phyloP scores from a whole-genome alignment of 106 monocot species.

The Allium cepa region DNA sequence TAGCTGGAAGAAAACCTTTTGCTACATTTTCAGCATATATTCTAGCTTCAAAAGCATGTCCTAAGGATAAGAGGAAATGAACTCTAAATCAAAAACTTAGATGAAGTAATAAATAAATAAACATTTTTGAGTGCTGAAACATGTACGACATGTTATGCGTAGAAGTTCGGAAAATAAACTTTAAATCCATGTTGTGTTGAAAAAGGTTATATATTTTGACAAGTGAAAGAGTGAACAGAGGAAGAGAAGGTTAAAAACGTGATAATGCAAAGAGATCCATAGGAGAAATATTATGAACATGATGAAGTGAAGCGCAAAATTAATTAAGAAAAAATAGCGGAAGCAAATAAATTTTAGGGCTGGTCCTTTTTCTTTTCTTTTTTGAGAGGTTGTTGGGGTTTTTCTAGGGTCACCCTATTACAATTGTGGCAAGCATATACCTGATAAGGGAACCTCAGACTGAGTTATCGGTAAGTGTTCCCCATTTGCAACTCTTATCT shows the following conservation, averaged over 20 bases:
- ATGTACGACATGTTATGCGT: background rate
- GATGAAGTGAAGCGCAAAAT: too few species aligned
- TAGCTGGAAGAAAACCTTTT: slow-evolving; percentile 96
- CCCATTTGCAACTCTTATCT: slow-evolving; percentile 98
- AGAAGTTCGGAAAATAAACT: background rate
- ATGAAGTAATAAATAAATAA: background rate
- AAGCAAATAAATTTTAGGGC: too few species aligned
- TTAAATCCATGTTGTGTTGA: background rate
- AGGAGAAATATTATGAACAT: too few species aligned
- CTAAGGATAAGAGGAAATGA: slow-evolving; percentile 16
- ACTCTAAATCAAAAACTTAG: background rate
- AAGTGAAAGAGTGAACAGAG: too few species aligned
- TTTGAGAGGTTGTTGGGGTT: too few species aligned
- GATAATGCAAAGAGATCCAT: too few species aligned
- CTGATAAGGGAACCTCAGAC: slow-evolving; percentile 75
- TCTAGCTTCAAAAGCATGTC: slow-evolving; percentile 97
- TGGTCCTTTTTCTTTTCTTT: too few species aligned
- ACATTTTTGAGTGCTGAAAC: too few species aligned
- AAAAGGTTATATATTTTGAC: too few species aligned
- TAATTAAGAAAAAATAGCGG: too few species aligned
- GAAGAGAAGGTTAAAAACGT: too few species aligned
- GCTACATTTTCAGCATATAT: slow-evolving; percentile 99
- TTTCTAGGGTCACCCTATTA: too few species aligned
- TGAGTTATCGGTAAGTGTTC: slow-evolving; percentile 88
- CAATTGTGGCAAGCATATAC: slow-evolving; percentile 20